Evolutionary conservation across 2,329 filamentous ascomycete species (phyloP).

Genomic region (Xylaria sp.): DNA sequence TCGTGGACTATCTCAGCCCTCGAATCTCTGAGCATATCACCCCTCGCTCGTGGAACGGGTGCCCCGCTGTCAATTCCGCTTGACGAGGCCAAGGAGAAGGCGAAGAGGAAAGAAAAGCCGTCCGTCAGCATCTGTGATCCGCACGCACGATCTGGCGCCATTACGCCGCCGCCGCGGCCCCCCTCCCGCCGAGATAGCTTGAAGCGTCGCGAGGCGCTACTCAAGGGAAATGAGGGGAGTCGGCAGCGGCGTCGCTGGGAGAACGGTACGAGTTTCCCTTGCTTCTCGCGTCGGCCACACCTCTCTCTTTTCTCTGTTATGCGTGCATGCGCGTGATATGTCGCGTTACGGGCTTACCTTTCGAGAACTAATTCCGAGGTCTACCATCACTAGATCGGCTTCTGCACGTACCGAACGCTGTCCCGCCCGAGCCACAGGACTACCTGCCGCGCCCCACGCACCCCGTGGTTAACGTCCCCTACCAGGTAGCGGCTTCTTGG

Average conservation of each 20-base stretch:
- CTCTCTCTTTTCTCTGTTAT: not conserved
- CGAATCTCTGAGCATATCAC: conserved; percentile 60
- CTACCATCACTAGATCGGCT: conserved; percentile 69
- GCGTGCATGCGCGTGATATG: not conserved
- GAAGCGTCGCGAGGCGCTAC: conserved; percentile 71
- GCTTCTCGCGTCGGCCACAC: conserved; percentile 2
- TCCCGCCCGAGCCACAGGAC: conserved; percentile 81
- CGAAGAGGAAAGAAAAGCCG: conserved; percentile 48
- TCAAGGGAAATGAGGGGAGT: conserved; percentile 91
- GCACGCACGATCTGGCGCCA: conserved; percentile 32
- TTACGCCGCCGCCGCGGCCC: conserved; percentile 49
- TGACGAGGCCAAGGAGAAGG: conserved; percentile 66
- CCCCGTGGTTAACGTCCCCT: conserved; percentile 78
- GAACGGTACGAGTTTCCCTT: conserved; percentile 69
- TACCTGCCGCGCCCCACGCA: conserved; percentile 85
- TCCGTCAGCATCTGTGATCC: conserved; percentile 39
- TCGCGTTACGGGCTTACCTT: not conserved
- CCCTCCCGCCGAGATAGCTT: conserved; percentile 60
- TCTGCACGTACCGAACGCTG: conserved; percentile 81
- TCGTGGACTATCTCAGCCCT: conserved; percentile 69
- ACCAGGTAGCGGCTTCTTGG: conserved; percentile 72
- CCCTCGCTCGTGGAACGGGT: conserved; percentile 63
- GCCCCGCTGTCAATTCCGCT: conserved; percentile 76
- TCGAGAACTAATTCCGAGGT: conserved; percentile 3
- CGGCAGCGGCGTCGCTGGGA: conserved; percentile 90